Evolutionary conservation across 495 filamentous ascomycete genomes (phyloP).

Genomic region (Durotheca rogersii): DNA sequence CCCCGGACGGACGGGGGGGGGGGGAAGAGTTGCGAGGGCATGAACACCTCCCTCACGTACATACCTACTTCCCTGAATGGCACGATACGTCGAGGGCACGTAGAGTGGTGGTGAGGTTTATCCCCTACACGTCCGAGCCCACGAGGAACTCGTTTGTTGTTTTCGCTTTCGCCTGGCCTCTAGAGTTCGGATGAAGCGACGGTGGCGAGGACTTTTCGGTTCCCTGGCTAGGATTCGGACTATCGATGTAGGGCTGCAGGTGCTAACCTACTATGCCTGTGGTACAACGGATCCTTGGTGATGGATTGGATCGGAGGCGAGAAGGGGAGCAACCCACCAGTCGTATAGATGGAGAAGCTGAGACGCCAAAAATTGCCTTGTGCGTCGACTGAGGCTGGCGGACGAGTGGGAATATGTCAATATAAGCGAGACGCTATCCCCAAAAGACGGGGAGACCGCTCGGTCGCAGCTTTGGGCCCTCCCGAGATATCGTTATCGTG

Average conservation of each 20-base stretch:
- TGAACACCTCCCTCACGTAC: background rate
- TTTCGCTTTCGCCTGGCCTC: background rate
- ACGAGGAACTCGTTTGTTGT: constrained; percentile 11
- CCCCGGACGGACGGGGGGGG: constrained; percentile 11
- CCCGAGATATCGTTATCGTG: no score
- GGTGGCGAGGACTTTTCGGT: background rate
- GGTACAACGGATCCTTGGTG: background rate
- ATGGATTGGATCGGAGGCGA: background rate
- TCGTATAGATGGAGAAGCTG: background rate
- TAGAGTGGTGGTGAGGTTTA: no score
- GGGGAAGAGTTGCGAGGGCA: background rate
- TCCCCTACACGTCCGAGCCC: no score
- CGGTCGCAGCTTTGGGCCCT: no score
- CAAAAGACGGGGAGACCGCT: no score
- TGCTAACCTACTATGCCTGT: no score
- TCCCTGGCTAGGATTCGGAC: constrained; percentile 1
- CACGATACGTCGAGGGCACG: no score
- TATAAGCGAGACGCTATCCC: background rate
- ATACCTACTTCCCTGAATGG: no score
- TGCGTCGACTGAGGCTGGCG: background rate
- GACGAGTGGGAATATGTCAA: background rate
- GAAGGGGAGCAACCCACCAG: background rate
- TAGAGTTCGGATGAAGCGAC: background rate
- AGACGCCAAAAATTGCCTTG: background rate
- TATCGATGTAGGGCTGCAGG: constrained; percentile 3